These are phyloP conservation scores for Aspergillus sclerotialis DNA, from an alignment of 2,329 filamentous ascomycete genomes.

Conservation along the genomic window DNA sequence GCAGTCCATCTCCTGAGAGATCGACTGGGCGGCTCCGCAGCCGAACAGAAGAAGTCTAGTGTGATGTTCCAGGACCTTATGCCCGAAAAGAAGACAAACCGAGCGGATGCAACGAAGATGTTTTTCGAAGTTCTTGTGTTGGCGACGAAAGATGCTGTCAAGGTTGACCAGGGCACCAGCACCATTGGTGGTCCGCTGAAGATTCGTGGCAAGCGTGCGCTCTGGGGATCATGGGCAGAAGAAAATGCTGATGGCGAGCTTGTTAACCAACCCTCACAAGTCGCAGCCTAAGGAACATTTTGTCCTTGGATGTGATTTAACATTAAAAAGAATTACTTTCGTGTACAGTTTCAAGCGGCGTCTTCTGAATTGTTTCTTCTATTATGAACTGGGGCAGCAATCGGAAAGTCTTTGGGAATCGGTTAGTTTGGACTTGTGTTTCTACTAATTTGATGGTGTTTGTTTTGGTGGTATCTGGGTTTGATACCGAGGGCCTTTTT, in stretches of 20 bases:
- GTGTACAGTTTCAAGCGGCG: conserved; percentile 1
- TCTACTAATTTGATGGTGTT: conserved; percentile 8
- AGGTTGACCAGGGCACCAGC: conserved; percentile 76
- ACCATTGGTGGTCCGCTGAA: conserved; percentile 71
- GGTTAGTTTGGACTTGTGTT: conserved; percentile 1
- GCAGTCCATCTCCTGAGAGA: conserved; percentile 92
- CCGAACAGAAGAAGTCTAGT: conserved; percentile 69
- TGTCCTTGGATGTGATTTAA: neutral
- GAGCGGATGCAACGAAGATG: conserved; percentile 96
- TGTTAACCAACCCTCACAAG: conserved; percentile 26
- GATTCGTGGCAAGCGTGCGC: conserved; percentile 84
- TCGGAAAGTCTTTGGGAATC: conserved; percentile 1
- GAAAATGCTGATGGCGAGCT: conserved; percentile 45
- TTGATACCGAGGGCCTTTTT: conserved; percentile 6
- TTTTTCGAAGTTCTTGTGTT: conserved; percentile 96
- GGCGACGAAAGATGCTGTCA: conserved; percentile 95
- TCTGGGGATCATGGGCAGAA: conserved; percentile 97
- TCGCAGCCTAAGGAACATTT: conserved; percentile 9
- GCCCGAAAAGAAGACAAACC: conserved; percentile 71
- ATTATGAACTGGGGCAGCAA: conserved; percentile 1
- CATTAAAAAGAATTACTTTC: neutral
- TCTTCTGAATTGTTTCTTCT: neutral
- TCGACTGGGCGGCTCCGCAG: conserved; percentile 61
- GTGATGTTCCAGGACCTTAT: conserved; percentile 89
- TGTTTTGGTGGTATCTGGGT: conserved; percentile 2